Evolutionary conservation across 768 basidiomycete genomes (phyloP).

Genomic region (Pisolithus orientalis): DNA sequence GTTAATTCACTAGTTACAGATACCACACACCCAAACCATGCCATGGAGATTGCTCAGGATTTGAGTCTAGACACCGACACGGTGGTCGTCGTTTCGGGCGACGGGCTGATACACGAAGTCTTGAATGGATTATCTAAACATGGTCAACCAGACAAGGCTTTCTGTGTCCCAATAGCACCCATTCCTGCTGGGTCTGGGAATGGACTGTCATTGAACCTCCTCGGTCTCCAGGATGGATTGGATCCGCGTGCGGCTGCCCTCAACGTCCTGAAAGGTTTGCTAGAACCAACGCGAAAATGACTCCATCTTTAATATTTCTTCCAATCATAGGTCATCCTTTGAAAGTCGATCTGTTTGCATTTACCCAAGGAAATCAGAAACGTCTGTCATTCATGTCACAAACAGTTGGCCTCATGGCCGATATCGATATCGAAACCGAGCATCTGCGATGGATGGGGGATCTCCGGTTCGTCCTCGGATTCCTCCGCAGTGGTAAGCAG

Average conservation of each 20-base stretch:
- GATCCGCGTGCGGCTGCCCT: constrained; percentile 69
- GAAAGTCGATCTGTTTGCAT: constrained; percentile 69
- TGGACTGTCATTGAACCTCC: constrained; percentile 63
- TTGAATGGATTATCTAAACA: constrained; percentile 78
- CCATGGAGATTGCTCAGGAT: constrained; percentile 52
- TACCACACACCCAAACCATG: constrained; percentile 60
- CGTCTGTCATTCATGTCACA: constrained; percentile 80
- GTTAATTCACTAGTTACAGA: constrained; percentile 32
- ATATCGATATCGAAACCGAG: constrained; percentile 80
- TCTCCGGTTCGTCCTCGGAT: constrained; percentile 68
- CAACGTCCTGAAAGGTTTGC: constrained; percentile 72
- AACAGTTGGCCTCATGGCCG: constrained; percentile 78
- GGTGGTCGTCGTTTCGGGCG: constrained; percentile 72
- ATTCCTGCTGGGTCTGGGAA: constrained; percentile 85
- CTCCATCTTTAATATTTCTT: not conserved
- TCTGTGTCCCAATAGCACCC: constrained; percentile 65
- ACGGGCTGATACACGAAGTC: constrained; percentile 79
- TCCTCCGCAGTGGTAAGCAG: constrained; percentile 57
- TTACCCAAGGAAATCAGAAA: constrained; percentile 60
- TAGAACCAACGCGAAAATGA: not conserved
- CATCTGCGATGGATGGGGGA: constrained; percentile 85
- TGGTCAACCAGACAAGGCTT: constrained; percentile 49
- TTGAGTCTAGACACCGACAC: constrained; percentile 63
- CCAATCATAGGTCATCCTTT: constrained; percentile 53
- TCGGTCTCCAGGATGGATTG: constrained; percentile 63